A percentile compares a stretch with the other conserved stretches of the same genome.
Evolutionary conservation across 331 rosid genomes (phyloP).

Genomic region (Saraca asoca): DNA sequence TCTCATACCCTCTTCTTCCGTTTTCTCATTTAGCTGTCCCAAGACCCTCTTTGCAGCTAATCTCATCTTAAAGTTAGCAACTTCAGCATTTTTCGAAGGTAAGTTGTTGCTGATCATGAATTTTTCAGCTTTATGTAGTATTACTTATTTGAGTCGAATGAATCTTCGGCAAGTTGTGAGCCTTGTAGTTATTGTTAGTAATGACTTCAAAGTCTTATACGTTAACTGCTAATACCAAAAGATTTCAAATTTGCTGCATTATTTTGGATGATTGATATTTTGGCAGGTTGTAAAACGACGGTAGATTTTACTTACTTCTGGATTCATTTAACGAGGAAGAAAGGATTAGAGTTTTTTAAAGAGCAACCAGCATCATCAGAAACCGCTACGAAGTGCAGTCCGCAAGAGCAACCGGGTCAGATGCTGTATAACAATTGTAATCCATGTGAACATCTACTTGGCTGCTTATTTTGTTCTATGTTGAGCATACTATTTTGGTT

Average conservation of each 20-base stretch:
- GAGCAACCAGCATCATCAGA: constrained; percentile 34
- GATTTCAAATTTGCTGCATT: constrained; percentile 40
- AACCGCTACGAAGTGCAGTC: constrained; percentile 28
- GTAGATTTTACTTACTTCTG: constrained; percentile 54
- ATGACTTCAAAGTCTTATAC: constrained; percentile 33
- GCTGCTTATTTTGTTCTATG: constrained; percentile 42
- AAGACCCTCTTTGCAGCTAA: too few species aligned
- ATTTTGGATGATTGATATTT: constrained; percentile 43
- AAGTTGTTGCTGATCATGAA: too few species aligned
- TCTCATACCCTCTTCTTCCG: too few species aligned
- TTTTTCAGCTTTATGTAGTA: too few species aligned
- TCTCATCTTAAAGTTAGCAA: too few species aligned
- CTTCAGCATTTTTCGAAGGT: too few species aligned
- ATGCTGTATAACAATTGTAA: constrained; percentile 33
- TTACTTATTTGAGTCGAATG: too few species aligned
- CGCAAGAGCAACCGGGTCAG: constrained; percentile 37
- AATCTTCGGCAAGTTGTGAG: constrained; percentile 4
- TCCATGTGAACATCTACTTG: constrained; percentile 35
- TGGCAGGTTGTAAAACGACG: constrained; percentile 56
- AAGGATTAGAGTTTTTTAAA: constrained; percentile 49
- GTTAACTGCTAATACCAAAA: constrained; percentile 39
- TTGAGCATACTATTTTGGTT: constrained; percentile 26
- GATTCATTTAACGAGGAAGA: constrained; percentile 40
- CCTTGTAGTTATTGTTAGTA: constrained; percentile 2
- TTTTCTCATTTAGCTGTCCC: too few species aligned